A percentile compares a stretch with the other conserved stretches of the same genome.
Conservation (phyloP, 1,139 yeast species). For the Zhuliangozyma blackwelliae region DNA sequence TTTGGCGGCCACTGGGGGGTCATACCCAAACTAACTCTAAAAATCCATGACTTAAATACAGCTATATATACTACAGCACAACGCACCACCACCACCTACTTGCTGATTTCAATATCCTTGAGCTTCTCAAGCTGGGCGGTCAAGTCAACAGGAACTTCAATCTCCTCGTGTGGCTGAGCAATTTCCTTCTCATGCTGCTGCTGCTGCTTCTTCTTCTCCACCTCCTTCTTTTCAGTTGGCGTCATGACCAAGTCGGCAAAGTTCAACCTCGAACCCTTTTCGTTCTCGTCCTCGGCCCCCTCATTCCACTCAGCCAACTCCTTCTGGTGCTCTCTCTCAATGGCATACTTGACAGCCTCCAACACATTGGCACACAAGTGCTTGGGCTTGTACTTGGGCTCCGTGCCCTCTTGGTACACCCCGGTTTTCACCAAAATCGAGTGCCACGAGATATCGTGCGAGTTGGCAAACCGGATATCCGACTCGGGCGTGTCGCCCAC, state of each 20-base stretch:
- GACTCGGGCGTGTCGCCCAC: conserved; percentile 94
- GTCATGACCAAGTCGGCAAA: conserved; percentile 49
- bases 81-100: neutral
- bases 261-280: conserved; percentile 36
- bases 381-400: conserved; percentile 74
- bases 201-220: conserved; percentile 2
- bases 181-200: conserved; percentile 14
- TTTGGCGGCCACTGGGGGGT: no score
- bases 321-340: conserved; percentile 69
- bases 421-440: conserved; percentile 85
- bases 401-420: conserved; percentile 76
- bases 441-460: conserved; percentile 80
- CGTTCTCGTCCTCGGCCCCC: conserved; percentile 32
- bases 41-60: no score
- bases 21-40: no score
- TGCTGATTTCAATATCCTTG: conserved; percentile 29
- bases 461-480: conserved; percentile 81
- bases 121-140: conserved; percentile 37
- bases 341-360: conserved; percentile 78
- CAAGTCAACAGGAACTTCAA: conserved; percentile 41
- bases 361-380: conserved; percentile 67
- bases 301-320: conserved; percentile 73
- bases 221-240: conserved; percentile 28
- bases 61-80: no score
- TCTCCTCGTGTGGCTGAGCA: conserved; percentile 26